Evolutionary conservation across 257 asterid genomes (phyloP).

Genomic region (Echites panduratus): DNA sequence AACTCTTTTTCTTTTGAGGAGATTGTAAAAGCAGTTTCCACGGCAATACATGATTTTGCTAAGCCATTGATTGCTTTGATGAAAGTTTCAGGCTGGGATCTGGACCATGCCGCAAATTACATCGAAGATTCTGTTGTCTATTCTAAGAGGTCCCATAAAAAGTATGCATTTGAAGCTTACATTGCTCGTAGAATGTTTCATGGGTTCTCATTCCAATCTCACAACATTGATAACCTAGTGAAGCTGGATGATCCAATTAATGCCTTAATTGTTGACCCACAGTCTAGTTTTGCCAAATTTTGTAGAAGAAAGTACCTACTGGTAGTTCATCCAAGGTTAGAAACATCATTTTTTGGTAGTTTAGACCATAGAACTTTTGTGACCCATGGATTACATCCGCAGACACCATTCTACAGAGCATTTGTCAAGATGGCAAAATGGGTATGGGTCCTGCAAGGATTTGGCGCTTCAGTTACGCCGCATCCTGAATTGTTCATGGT

Average conservation of each 20-base stretch:
- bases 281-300: slow-evolving; percentile 60
- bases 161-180: slow-evolving; percentile 75
- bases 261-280: slow-evolving; percentile 54
- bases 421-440: slow-evolving; percentile 77
- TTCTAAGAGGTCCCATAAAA: slow-evolving; percentile 65
- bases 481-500: slow-evolving; percentile 49
- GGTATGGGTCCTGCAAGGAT: slow-evolving; percentile 68
- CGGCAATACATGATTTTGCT: slow-evolving; percentile 69
- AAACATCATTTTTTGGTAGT: slow-evolving; percentile 66
- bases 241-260: slow-evolving; percentile 51
- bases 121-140: slow-evolving; percentile 49
- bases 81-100: slow-evolving; percentile 77
- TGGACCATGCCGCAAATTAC: slow-evolving; percentile 57
- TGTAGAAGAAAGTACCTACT: slow-evolving; percentile 63
- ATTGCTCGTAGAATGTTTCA: slow-evolving; percentile 61
- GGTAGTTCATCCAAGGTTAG: slow-evolving; percentile 66
- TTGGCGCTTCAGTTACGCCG: slow-evolving; percentile 37
- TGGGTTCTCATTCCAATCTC: slow-evolving; percentile 35
- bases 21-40: slow-evolving; percentile 44
- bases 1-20: slow-evolving; percentile 37
- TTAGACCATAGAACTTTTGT: slow-evolving; percentile 64
- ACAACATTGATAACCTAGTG: slow-evolving; percentile 29
- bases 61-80: slow-evolving; percentile 73
- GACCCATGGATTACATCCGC: slow-evolving; percentile 57
- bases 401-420: slow-evolving; percentile 58